Base-by-base conservation (phyloP, 2,329 filamentous ascomycete species). In the Fusarium falciforme region DNA sequence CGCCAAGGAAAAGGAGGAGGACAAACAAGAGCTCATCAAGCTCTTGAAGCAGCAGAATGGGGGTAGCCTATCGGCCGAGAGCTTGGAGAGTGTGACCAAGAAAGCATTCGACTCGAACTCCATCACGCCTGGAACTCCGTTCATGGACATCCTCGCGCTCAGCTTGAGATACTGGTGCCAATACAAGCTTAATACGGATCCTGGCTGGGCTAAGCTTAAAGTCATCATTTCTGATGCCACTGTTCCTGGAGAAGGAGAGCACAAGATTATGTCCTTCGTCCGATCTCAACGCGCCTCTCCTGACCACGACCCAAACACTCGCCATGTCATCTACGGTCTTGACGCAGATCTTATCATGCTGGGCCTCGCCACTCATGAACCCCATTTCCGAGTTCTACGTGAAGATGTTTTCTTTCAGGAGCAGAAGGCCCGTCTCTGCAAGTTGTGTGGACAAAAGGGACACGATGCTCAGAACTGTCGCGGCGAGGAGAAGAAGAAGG, bases 301-400 rank as follows among this genome's bases (percentile, higher is more conserved):
- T 6, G 93, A 97, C 74, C 95, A 99, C 83, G 93, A 99, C 79
- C 96, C 96, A 27, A 98, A 99, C 82, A 98, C 96, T 25, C 93
- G 94, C 70, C 96, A 99, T 84, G 97, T 99, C 78, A 98, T 99
- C 72, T 99, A 99, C 81, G 96, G 96, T 59, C 88, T 99, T 76
- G 96, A 99, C 86, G 97, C 96, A 69, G 96, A 99, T 88, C 87
- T 99, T 76, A 99, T 99, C 84, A 99, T 99, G 96, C 87, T 99
- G 80, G 96, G 96, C 69, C 90, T 99, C 76, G 96, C 94, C 29
- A 99, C 96, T 17, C 97, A 99, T 83, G 97, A 99, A 82, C 96
- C 97, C 64, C 93, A 98, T 84, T 99, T 99, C 83, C 93, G 95
- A 78, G 95, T 99, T 59, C 88, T 99, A 59, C 93, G 96, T 84